Evolutionary conservation across 768 basidiomycete genomes (phyloP), one percentile per base, ranked within the genome.

Genomic region (Rhizopogon rudus): DNA sequence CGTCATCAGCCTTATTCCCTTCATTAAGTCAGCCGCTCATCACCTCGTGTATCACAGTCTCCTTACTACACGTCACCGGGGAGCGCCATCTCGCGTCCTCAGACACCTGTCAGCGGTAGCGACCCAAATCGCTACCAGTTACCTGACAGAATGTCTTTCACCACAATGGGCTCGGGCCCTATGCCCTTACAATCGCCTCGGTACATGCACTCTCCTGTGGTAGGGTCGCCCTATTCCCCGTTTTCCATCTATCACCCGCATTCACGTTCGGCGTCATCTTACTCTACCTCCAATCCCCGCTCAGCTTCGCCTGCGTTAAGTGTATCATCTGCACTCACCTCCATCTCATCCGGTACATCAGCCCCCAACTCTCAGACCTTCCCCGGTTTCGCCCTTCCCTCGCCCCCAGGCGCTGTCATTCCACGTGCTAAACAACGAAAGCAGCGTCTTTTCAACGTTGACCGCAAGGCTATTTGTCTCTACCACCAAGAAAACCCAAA

Each of bases 391-490:
- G 62, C 70, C 1, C 69, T 70, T 40, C 67, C 60, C 10, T 61
- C 63, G 50, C 67, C 61, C 12, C 67, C 61, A 28, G 68, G 66
- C 9, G 67, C 69, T 3, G 68, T 64, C 60, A 63, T 65, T 4
- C 64, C 68, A 44, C 71, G 71, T 31, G 66, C 69, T 49, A 83
- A 86, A 61, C 81, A 86, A 53, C 79, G 78, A 61, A 91, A 91
- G 68, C 81, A 83, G 63, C 83, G 87, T 49, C 82, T 95, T 42
- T 83, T 81, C 64, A 87, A 87, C 65, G 74, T 78, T 29, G 87
- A 91, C 64, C 83, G 89, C 60, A 87, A 84, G 65, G 75, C 77
- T 14, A 93, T 95, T 54, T 93, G 92, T 62, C 53, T 76, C 12
- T 87, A 82, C 66, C 81, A 84, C 57, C 71, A 76, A 51, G 71